Base-by-base conservation (phyloP, 768 basidiomycete species). In the Russula lepida region DNA sequence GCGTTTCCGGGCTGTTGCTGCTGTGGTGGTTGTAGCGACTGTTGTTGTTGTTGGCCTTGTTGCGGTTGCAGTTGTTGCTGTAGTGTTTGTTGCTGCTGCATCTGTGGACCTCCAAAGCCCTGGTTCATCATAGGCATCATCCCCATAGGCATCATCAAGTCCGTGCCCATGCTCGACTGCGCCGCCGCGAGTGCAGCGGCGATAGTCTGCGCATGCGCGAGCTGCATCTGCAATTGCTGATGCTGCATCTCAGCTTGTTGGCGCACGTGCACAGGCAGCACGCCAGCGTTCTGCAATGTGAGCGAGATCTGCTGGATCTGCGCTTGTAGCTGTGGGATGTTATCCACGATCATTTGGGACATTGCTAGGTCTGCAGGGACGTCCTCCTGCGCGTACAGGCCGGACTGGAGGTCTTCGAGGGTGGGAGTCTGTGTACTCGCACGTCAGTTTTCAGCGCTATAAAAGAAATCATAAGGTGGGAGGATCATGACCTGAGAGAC, bases 211-310 rank as follows among this genome's bases (percentile, higher is more conserved):
- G 89, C 87, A 68, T 91, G 88, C 69, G 84, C 80, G 7, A 93
- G 80, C 65, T 91, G 85, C 68, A 88, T 81, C 67, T 89, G 86
- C 48, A 89, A 77, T 68, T 90, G 85, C 58, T 89, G 86, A 68
- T 89, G 81, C 71, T 94, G 88, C 78, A 88, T 83, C 74, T 92
- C 85, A 19, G 90, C 87, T 64, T 86, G 84, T 69, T 86, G 86
- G 35, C 90, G 85, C 47, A 88, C 86, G 54, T 83, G 82, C 25
- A 74, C 73, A 2, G 89, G 88, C 7, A 94, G 75, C 9, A 83
- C 79, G 21, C 85, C 82, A n/a, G 37, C 58, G 69, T 91, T 92
- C 72, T 89, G 86, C 65, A 93, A 81, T 78, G 89, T 85, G 66
- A 84, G 76, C 59, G 83, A 85, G 54, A 92, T 77, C 68, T 94